phyloP scores from a whole-genome alignment of 345 rosid species.

The Iberis pinnata region DNA sequence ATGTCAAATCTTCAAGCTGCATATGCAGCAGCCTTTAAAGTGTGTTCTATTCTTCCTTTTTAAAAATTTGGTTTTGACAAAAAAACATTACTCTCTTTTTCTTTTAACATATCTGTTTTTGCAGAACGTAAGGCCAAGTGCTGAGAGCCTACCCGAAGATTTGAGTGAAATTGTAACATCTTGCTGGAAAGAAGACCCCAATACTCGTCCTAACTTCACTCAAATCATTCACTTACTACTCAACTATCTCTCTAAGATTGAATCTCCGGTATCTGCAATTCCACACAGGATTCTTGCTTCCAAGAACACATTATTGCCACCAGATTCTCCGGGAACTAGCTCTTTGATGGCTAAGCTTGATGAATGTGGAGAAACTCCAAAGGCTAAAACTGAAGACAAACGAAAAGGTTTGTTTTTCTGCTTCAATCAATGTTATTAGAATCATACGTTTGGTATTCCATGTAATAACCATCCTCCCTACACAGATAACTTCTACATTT shows the following conservation, averaged over 20 bases:
- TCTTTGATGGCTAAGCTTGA: constrained; percentile 71
- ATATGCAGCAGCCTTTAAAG: constrained; percentile 95
- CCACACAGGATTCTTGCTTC: constrained; percentile 53
- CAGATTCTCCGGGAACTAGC: constrained; percentile 90
- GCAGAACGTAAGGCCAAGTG: constrained; percentile 89
- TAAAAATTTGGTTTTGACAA: background rate
- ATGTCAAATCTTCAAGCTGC: constrained; percentile 99
- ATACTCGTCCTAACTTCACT: constrained; percentile 74
- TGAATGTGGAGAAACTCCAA: constrained; percentile 63
- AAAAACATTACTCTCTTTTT: background rate
- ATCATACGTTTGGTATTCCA: constrained; percentile 18
- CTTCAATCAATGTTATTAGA: constrained; percentile 67
- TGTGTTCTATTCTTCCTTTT: constrained; percentile 18
- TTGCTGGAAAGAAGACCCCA: constrained; percentile 92
- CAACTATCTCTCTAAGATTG: constrained; percentile 49
- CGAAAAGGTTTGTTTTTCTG: constrained; percentile 72
- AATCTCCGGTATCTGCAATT: constrained; percentile 49
- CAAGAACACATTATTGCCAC: constrained; percentile 60
- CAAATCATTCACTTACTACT: constrained; percentile 79
- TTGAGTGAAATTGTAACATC: constrained; percentile 68
- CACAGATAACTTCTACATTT: background rate
- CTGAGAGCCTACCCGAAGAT: constrained; percentile 72
- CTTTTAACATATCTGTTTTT: constrained; percentile 14
- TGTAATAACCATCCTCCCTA: constrained; percentile 4
- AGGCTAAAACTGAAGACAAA: constrained; percentile 45